Conservation (phyloP, 176 grass and related monocot genomes). For the Phoenix dactylifera region DNA sequence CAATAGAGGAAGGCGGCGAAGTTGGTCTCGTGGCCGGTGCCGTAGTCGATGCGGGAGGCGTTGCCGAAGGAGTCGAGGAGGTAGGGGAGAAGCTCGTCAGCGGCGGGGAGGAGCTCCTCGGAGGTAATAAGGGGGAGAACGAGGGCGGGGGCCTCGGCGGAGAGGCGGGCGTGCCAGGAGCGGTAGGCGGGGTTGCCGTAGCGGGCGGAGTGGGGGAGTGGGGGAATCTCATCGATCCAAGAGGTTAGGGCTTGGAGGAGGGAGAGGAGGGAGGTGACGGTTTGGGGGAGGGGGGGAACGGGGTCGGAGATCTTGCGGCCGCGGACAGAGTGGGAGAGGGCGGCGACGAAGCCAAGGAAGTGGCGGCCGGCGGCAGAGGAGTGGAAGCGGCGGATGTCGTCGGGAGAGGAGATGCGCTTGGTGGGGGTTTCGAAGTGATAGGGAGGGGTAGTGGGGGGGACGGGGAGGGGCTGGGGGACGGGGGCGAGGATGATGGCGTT, state of each 20-base stretch:
- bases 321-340: slow-evolving; percentile 63
- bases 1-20: slow-evolving; percentile 92
- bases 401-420: slow-evolving; percentile 54
- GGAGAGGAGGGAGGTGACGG: slow-evolving; percentile 43
- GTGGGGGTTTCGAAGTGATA: slow-evolving; percentile 40
- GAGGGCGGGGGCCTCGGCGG: slow-evolving; percentile 25
- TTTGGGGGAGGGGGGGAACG: slow-evolving; percentile 35
- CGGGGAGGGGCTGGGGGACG: slow-evolving; percentile 55
- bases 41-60: slow-evolving; percentile 71
- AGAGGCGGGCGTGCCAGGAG: slow-evolving; percentile 70
- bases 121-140: slow-evolving; percentile 31
- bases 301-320: slow-evolving; percentile 71
- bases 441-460: slow-evolving; percentile 33
- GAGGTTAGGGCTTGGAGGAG: slow-evolving; percentile 42
- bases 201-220: slow-evolving; percentile 53
- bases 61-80: slow-evolving; percentile 95
- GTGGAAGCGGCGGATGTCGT: slow-evolving; percentile 57
- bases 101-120: slow-evolving; percentile 30
- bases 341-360: slow-evolving; percentile 71
- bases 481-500: slow-evolving; percentile 63
- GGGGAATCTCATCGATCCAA: slow-evolving; percentile 51
- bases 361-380: slow-evolving; percentile 57
- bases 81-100: slow-evolving; percentile 65
- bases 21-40: slow-evolving; percentile 78
- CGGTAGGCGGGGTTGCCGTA: slow-evolving; percentile 91